phyloP scores from a whole-genome alignment of 352 stramenopile genomes.

The Phytophthora cryptogea region DNA sequence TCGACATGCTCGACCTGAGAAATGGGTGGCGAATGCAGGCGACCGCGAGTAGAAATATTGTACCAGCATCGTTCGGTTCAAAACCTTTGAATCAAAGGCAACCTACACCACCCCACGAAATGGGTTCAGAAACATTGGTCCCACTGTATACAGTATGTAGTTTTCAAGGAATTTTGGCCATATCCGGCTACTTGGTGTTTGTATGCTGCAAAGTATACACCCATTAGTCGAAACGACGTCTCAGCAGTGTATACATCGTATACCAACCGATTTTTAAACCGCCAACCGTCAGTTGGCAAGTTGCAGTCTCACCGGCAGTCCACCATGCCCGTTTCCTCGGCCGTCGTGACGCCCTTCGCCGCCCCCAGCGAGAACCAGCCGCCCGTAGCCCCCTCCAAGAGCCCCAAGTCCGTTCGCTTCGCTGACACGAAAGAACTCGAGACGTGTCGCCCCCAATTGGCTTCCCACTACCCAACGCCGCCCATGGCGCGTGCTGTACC shows the following conservation, averaged over 20 bases:
- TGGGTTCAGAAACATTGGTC: slow-evolving; percentile 16
- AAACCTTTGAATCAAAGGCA: no score
- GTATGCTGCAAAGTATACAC: not conserved
- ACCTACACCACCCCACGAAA: slow-evolving; percentile 4
- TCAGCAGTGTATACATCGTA: slow-evolving; percentile 5
- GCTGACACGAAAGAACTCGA: slow-evolving; percentile 46
- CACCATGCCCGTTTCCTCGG: slow-evolving; percentile 16
- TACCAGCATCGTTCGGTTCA: no score
- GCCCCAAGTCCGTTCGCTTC: slow-evolving; percentile 54
- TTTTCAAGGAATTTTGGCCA: slow-evolving; percentile 7
- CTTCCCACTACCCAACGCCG: slow-evolving; percentile 58
- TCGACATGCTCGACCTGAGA: slow-evolving; percentile 19
- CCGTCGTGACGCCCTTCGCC: slow-evolving; percentile 13
- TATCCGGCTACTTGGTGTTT: not conserved
- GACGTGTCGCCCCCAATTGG: slow-evolving; percentile 28
- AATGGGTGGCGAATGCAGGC: slow-evolving; percentile 3
- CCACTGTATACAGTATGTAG: slow-evolving; percentile 6
- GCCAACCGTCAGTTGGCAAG: slow-evolving; percentile 16
- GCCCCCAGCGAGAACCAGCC: slow-evolving; percentile 7
- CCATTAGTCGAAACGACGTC: not conserved
- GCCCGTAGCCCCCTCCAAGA: slow-evolving; percentile 18
- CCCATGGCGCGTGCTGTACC: slow-evolving; percentile 36
- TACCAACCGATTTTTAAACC: not conserved
- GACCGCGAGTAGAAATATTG: slow-evolving; percentile 4
- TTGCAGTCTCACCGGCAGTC: slow-evolving; percentile 5